Evolutionary conservation across 441 rosid species (phyloP).

Genomic region (Populus hybrid): DNA sequence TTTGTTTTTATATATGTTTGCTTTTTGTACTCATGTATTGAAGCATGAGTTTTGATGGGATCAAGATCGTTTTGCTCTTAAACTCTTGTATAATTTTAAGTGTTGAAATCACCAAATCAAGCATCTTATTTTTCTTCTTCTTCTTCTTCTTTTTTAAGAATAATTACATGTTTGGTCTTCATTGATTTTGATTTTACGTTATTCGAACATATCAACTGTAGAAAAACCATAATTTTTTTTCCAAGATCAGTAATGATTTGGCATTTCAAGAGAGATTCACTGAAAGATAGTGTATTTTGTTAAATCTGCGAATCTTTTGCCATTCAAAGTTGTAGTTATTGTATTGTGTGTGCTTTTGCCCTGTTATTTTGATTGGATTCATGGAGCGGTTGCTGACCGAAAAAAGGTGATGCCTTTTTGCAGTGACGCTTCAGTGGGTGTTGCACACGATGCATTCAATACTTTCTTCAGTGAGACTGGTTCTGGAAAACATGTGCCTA

Average conservation of each 20-base stretch:
- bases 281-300: neutral
- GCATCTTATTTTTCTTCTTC: neutral
- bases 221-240: neutral
- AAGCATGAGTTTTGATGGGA: neutral
- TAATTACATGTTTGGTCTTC: neutral
- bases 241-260: neutral
- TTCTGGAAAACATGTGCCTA: slow-evolving; percentile 86
- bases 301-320: neutral
- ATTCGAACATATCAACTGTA: neutral
- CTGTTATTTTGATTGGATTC: neutral
- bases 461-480: slow-evolving; percentile 96
- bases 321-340: neutral
- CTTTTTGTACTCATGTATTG: neutral
- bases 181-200: neutral
- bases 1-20: neutral
- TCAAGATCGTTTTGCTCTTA: neutral
- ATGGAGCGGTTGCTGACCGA: too few relatives aligned
- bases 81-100: neutral
- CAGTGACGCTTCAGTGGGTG: slow-evolving; percentile 71
- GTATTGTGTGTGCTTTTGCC: neutral
- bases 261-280: neutral
- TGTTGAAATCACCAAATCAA: neutral
- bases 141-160: too few relatives aligned
- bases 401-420: slow-evolving; percentile 3
- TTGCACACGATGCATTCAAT: slow-evolving; percentile 79